A percentile compares a stretch with the other conserved stretches of the same genome.
Evolutionary conservation across 352 stramenopile species (phyloP).

Genomic region (Phytophthora pinifolia): DNA sequence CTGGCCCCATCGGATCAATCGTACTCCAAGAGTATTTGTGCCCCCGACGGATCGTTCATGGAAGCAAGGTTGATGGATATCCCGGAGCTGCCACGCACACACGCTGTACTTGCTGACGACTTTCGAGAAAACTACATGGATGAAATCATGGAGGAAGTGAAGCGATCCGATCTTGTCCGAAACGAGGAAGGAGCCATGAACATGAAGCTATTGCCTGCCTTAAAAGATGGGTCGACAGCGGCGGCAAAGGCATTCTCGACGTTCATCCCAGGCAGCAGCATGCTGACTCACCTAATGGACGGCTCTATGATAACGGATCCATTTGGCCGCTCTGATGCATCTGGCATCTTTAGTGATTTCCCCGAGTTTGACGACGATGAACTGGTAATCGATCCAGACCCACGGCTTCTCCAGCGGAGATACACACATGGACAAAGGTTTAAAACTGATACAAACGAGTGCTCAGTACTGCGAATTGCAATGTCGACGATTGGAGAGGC

Average conservation of each 20-base stretch:
- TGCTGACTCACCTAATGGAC: conserved; percentile 80
- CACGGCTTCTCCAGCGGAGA: conserved; percentile 30
- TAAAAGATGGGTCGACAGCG: conserved; percentile 62
- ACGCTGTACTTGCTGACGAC: conserved; percentile 54
- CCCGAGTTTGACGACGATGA: conserved; percentile 50
- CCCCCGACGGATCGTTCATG: conserved; percentile 68
- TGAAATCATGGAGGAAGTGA: conserved; percentile 59
- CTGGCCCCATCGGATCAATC: conserved; percentile 49
- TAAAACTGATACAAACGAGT: conserved; percentile 47
- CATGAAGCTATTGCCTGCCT: conserved; percentile 52
- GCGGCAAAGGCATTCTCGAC: conserved; percentile 76
- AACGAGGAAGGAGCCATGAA: conserved; percentile 50
- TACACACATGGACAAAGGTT: conserved; percentile 39
- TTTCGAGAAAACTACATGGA: conserved; percentile 60
- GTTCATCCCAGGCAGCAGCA: conserved; percentile 64
- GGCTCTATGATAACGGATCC: conserved; percentile 57
- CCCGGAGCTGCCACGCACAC: conserved; percentile 40
- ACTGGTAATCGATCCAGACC: conserved; percentile 67
- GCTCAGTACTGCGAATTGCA: conserved; percentile 71
- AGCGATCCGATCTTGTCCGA: conserved; percentile 48
- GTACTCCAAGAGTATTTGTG: conserved; percentile 73
- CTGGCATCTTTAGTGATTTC: conserved; percentile 59
- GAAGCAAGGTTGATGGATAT: conserved; percentile 73
- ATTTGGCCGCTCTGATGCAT: conserved; percentile 39
- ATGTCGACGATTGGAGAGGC: conserved; percentile 71